Evolutionary conservation across 306 rosid species (phyloP), one percentile per base, ranked within the genome.

Genomic region (Nissolia schottii): DNA sequence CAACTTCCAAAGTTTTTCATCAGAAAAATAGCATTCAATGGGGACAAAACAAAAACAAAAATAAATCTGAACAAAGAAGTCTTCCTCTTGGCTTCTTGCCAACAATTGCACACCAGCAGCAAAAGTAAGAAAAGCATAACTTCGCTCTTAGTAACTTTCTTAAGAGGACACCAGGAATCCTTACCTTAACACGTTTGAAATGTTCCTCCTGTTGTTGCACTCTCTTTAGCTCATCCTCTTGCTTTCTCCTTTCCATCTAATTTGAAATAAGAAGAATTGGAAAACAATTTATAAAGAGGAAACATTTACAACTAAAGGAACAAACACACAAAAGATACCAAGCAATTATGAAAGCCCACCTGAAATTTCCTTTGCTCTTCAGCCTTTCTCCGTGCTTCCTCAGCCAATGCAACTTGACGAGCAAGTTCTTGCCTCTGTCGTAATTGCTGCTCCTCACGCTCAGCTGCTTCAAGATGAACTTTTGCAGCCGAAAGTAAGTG

Each of bases 201-300:
- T 91, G 90, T 65, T 95, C 97, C 85, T 95, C 99, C 82, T 95
- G 97, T 79, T 89, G 93, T 83, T 87, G 91, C 83, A 95, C 96
- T 66, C 90, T 85, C 83, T 89, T 95, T 70, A 85, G 83, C 67
- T 95, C 97, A 23, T 95, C 99, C 86, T 95, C 99, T 75, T 89
- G 97, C 79, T 89, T 82, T 81, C 99, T 91, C 86, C 90, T 95
- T 73, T 95, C 99, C 90, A 89, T 69, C 99, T 95, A 86, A 86
- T 82, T 64, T 68, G 19, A 80, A 63, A 74, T 63, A 2, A 71
- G 74, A 64, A 74, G 62, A 66, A 70, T 66, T 73, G 38, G n/a
- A 1, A 59, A 80, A 16, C 18, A 67, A 29, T 46, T 50, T 28
- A 45, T 25, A 54, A 46, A 37, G 35, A 38, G 29, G 71, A 28